Evolutionary conservation across 2,329 filamentous ascomycete species (phyloP).

Genomic region (Aspergillus cejpii): DNA sequence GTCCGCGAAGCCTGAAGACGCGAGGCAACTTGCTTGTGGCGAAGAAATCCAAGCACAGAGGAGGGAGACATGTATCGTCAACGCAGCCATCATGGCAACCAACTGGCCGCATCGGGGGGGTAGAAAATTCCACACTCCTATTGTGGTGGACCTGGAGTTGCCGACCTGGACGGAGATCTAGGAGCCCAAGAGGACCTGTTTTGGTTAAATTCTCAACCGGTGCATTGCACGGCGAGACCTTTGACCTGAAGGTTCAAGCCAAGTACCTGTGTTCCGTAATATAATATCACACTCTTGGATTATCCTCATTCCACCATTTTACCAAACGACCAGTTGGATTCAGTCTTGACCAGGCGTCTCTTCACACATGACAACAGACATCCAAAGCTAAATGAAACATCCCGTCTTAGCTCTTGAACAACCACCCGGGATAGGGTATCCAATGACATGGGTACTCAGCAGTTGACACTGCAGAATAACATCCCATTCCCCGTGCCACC

Average conservation of each 20-base stretch:
- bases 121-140: conserved; percentile 66
- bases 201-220: not conserved
- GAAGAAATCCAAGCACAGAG: conserved; percentile 29
- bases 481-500: too few relatives aligned
- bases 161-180: conserved; percentile 25
- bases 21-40: conserved; percentile 1
- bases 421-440: too few relatives aligned
- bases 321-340: not conserved
- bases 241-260: too few relatives aligned
- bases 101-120: conserved; percentile 57
- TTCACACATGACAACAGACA: too few relatives aligned
- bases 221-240: too few relatives aligned
- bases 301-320: conserved; percentile 2
- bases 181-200: not conserved
- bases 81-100: conserved; percentile 67
- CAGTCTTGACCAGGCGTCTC: too few relatives aligned
- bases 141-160: conserved; percentile 75
- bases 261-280: too few relatives aligned
- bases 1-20: not conserved
- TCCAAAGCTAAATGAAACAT: too few relatives aligned
- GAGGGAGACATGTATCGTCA: conserved; percentile 69
- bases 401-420: too few relatives aligned
- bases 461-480: too few relatives aligned
- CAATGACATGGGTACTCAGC: too few relatives aligned
- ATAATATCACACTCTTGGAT: not conserved